phyloP scores from a whole-genome alignment of 2,329 filamentous ascomycete species.

The Didymella pinodella region DNA sequence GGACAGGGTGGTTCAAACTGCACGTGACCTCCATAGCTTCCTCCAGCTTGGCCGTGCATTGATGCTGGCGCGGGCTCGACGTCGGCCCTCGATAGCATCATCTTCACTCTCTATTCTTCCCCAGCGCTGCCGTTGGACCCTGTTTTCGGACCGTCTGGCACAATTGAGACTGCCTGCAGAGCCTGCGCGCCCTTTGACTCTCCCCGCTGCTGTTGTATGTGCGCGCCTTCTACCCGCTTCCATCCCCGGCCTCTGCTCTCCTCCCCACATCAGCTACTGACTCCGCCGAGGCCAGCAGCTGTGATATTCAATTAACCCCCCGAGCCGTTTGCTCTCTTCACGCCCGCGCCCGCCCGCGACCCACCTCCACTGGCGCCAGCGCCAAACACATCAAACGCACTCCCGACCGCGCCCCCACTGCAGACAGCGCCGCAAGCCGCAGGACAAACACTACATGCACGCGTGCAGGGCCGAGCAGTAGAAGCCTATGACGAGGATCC shows the following conservation, averaged over 20 bases:
- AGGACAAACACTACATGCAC: constrained; percentile 31
- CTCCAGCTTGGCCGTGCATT: constrained; percentile 18
- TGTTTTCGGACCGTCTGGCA: constrained; percentile 28
- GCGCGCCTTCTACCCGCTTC: constrained; percentile 39
- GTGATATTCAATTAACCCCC: constrained; percentile 32
- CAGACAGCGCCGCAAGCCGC: constrained; percentile 9
- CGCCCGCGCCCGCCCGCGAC: constrained; percentile 12
- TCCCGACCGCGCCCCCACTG: constrained; percentile 29
- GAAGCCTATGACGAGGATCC: constrained; percentile 45
- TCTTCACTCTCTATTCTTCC: constrained; percentile 51
- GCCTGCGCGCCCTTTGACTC: constrained; percentile 32
- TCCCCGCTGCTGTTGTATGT: constrained; percentile 41
- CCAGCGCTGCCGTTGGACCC: constrained; percentile 40
- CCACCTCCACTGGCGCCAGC: constrained; percentile 16
- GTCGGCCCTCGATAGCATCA: constrained; percentile 39
- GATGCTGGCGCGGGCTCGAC: constrained; percentile 25
- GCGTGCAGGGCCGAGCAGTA: constrained; percentile 38
- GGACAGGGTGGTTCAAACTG: constrained; percentile 2
- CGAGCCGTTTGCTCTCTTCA: constrained; percentile 15
- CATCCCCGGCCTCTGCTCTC: constrained; percentile 14
- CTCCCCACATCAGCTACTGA: constrained; percentile 35
- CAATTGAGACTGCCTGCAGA: constrained; percentile 46
- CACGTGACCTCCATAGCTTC: constrained; percentile 29
- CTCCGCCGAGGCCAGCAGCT: constrained; percentile 24
- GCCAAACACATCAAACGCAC: constrained; percentile 15